A percentile compares a stretch with the other conserved stretches of the same genome.
Conservation (phyloP, 139 green algal genomes). For the Eudorina sp. region DNA sequence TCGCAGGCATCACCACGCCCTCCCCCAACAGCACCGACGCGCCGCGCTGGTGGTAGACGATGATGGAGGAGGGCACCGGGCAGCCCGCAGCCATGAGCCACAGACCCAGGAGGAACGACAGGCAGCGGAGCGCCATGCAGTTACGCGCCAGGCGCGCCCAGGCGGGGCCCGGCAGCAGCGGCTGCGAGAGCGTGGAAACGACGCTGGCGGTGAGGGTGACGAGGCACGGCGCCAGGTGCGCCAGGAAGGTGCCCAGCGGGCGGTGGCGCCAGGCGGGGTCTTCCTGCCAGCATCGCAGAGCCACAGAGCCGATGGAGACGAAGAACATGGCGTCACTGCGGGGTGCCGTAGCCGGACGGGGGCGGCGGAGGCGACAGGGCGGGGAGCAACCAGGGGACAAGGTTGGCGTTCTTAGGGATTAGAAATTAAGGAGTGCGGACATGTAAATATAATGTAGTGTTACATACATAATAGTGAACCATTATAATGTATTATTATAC, state of each 20-base stretch:
- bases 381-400: background rate
- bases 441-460: too few relatives aligned
- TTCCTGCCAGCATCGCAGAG: background rate
- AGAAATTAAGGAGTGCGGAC: too few relatives aligned
- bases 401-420: too few relatives aligned
- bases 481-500: too few relatives aligned
- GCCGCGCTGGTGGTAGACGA: background rate
- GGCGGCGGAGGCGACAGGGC: background rate
- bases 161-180: background rate
- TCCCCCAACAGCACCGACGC: background rate
- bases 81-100: background rate
- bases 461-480: too few relatives aligned
- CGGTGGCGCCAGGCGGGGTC: background rate
- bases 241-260: background rate
- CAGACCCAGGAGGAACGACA: background rate
- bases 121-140: slow-evolving; percentile 3
- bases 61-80: background rate
- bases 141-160: background rate
- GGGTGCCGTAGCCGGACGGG: too few relatives aligned
- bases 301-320: background rate
- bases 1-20: background rate
- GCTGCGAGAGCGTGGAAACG: background rate
- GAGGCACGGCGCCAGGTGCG: background rate
- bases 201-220: background rate
- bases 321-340: slow-evolving; percentile 8